A percentile compares a stretch with the other conserved stretches of the same genome.
Evolutionary conservation across 352 stramenopile species (phyloP).

Genomic region (Aphanomyces cochlioides): DNA sequence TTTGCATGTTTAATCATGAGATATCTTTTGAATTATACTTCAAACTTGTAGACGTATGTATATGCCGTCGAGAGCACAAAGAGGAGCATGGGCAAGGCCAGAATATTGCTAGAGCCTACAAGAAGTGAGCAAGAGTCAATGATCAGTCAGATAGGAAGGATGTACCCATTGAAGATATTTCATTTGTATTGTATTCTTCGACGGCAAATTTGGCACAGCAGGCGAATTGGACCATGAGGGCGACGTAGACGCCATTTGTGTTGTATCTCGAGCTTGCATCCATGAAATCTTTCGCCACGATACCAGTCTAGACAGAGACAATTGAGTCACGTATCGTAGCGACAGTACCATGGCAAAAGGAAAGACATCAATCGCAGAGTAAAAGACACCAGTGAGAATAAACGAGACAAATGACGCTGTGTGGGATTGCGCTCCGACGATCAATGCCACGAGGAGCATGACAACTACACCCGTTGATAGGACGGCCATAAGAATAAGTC

Average conservation of each 20-base stretch:
- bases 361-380: slow-evolving; percentile 60
- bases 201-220: slow-evolving; percentile 62
- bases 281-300: slow-evolving; percentile 76
- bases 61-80: slow-evolving; percentile 37
- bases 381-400: slow-evolving; percentile 56
- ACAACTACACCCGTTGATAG: slow-evolving; percentile 33
- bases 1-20: neutral
- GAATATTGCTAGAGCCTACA: slow-evolving; percentile 41
- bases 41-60: slow-evolving; percentile 20
- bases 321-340: neutral
- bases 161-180: slow-evolving; percentile 55
- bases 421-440: slow-evolving; percentile 45
- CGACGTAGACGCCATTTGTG: slow-evolving; percentile 78
- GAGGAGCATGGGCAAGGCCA: slow-evolving; percentile 56
- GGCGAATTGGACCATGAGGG: slow-evolving; percentile 64
- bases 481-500: neutral
- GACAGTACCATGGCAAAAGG: slow-evolving; percentile 59
- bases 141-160: too few relatives aligned
- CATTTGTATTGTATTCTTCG: slow-evolving; percentile 66
- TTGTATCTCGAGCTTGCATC: slow-evolving; percentile 60
- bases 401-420: slow-evolving; percentile 53
- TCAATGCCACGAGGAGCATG: slow-evolving; percentile 50
- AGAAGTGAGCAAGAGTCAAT: neutral
- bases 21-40: slow-evolving; percentile 2
- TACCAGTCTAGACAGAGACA: slow-evolving; percentile 35